Base-by-base conservation (phyloP, 2,329 filamentous ascomycete species). In the Drechslerella coelobrocha region DNA sequence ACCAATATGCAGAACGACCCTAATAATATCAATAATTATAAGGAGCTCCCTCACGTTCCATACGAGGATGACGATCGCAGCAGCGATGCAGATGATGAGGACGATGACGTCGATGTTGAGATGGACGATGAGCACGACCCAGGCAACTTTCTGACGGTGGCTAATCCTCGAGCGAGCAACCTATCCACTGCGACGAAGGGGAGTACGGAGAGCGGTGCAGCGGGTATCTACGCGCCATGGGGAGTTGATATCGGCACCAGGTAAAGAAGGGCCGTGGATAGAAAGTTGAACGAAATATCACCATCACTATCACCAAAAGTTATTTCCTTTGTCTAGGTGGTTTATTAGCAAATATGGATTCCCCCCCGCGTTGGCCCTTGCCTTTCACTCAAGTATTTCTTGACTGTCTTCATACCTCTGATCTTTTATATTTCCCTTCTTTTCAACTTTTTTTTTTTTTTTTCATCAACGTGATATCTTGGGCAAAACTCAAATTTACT, bases 31-130 rank as follows among this genome's bases (percentile, higher is more conserved):
- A 56, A 43, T 23, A 50, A 39, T 19, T 37, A 55, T 9, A 43
- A 51, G 14, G 37, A 34, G 1, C 53, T 69, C 10, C 52, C 65
- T 4, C 55, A 62, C 29, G 29, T 62, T 12, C 51, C 39, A 17
- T 69, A 62, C 47, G 27, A 55, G 5, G 45, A 52, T 1, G 57
- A 62, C 3, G 48, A 54, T 26, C 57, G 29, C 17, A 56, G 60
- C 48, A 72, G 62, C 8, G 52, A 61, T 47, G 73, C 69, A 27
- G 73, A 72, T 39, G 74, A 71, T 1, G 74, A 76, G 21, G 74
- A 76, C 24, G 74, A 74, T 6, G 74, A 75, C 26, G 74, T 75
- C 37, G 73, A 73, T 48, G 68, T 73, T 62, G 69, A 73, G 2
- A 73, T 68, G 57, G 57, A 73, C 37, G 57, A 72, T 12, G 62